These are phyloP conservation scores for Aureobasidium sp. DNA, from an alignment of 2,329 filamentous ascomycete species.

Conservation along the genomic window DNA sequence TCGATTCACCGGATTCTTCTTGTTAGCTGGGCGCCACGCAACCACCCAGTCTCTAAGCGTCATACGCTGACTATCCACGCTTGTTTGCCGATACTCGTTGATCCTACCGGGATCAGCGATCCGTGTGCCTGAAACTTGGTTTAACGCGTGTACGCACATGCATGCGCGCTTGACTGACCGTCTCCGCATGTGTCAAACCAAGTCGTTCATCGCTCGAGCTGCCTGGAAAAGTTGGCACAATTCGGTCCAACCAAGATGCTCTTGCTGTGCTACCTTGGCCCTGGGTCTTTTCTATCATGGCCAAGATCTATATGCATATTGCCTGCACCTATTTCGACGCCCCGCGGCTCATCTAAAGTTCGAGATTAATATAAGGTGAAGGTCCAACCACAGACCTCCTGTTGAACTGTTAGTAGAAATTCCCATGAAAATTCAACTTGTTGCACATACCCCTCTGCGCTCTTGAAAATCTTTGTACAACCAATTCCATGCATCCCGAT, in stretches of 20 bases:
- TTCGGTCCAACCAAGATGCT: slow-evolving; percentile 1
- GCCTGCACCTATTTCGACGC: not conserved
- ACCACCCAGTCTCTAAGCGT: not conserved
- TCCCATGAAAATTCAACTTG: not conserved
- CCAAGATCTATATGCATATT: not conserved
- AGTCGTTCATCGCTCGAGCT: not conserved
- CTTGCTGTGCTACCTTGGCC: not conserved
- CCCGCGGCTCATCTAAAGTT: not conserved
- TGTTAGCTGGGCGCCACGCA: slow-evolving; percentile 9
- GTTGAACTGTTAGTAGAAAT: not conserved
- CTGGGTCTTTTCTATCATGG: not conserved
- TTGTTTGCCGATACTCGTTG: not conserved
- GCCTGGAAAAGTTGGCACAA: slow-evolving; percentile 7
- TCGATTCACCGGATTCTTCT: not conserved
- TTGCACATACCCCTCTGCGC: slow-evolving; percentile 11
- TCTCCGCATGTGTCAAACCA: slow-evolving; percentile 9
- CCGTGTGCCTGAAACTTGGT: slow-evolving; percentile 9
- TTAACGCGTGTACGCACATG: slow-evolving; percentile 1
- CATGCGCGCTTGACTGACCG: not conserved
- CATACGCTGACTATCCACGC: not conserved
- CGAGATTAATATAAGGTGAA: not conserved
- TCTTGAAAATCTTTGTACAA: slow-evolving; percentile 28
- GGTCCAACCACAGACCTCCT: slow-evolving; percentile 5
- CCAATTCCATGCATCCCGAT: slow-evolving; percentile 22
- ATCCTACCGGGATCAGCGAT: slow-evolving; percentile 5